A percentile compares a stretch with the other conserved stretches of the same genome.
Evolutionary conservation across 805 yeast species (phyloP).

Genomic region (Candida saitoana): DNA sequence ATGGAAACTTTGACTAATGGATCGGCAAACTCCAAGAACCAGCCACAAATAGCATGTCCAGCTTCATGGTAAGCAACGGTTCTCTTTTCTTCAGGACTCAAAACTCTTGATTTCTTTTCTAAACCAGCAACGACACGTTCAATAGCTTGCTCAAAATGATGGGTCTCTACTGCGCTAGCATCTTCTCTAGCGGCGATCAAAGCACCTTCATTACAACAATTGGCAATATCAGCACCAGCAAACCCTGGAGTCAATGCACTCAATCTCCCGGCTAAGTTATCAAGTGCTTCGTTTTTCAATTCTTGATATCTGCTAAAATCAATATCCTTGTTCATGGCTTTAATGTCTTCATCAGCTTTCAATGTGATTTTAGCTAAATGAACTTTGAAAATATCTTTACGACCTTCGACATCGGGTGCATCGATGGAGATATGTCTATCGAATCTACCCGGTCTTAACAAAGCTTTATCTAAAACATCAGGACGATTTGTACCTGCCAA

Average conservation of each 20-base stretch:
- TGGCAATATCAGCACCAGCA: conserved; percentile 95
- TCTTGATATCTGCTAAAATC: conserved; percentile 39
- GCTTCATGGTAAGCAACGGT: conserved; percentile 95
- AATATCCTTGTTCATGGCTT: conserved; percentile 31
- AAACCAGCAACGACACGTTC: conserved; percentile 95
- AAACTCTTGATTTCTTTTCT: conserved; percentile 76
- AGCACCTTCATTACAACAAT: conserved; percentile 92
- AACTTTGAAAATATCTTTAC: conserved; percentile 80
- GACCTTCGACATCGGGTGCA: conserved; percentile 83
- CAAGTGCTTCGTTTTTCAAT: conserved; percentile 41
- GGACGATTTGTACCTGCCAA: conserved; percentile 94
- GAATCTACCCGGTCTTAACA: conserved; percentile 92
- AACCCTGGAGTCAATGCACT: conserved; percentile 94
- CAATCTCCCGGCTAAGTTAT: conserved; percentile 71
- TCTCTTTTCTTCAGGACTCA: conserved; percentile 75
- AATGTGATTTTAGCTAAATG: conserved; percentile 63
- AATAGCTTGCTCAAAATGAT: conserved; percentile 87
- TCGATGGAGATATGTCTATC: conserved; percentile 87
- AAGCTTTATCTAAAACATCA: conserved; percentile 84
- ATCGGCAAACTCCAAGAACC: conserved; percentile 85
- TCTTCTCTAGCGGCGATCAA: conserved; percentile 83
- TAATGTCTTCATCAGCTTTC: conserved; percentile 34
- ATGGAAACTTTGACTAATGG: conserved; percentile 91
- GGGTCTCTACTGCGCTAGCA: conserved; percentile 54
- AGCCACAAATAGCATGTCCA: conserved; percentile 94